Evolutionary conservation across 2,329 filamentous ascomycete species (phyloP).

Genomic region (Arthrobotrys pseudoclavata): DNA sequence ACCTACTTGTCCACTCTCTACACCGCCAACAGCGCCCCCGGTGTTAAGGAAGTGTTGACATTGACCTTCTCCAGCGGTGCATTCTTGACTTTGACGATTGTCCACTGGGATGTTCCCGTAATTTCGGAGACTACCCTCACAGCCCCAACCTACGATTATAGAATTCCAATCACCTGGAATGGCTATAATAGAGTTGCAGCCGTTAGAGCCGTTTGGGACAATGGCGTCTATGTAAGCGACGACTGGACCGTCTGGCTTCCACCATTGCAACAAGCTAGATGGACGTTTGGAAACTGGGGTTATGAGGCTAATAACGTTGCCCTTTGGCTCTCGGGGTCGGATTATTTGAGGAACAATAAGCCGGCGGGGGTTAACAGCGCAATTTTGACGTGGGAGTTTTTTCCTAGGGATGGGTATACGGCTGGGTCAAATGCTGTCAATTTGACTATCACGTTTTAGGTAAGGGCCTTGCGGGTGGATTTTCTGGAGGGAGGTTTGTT

Average conservation of each 20-base stretch:
- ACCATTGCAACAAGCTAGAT: conserved; percentile 69
- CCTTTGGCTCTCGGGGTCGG: conserved; percentile 18
- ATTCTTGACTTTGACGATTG: conserved; percentile 68
- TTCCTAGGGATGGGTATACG: conserved; percentile 32
- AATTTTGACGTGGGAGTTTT: conserved; percentile 47
- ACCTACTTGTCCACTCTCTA: conserved; percentile 69
- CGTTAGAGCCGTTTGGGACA: conserved; percentile 69
- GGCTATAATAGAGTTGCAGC: conserved; percentile 70
- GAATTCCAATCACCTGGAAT: conserved; percentile 68
- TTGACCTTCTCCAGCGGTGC: conserved; percentile 71
- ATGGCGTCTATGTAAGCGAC: conserved; percentile 71
- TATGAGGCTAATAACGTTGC: conserved; percentile 53
- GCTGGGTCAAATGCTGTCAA: conserved; percentile 43
- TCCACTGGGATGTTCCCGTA: conserved; percentile 71
- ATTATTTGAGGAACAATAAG: conserved; percentile 53
- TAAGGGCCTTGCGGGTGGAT: background rate
- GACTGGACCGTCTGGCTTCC: conserved; percentile 72
- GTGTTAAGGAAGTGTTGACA: conserved; percentile 70
- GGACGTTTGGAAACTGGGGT: conserved; percentile 63
- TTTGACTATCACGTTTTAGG: conserved; percentile 35
- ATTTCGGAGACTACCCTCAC: conserved; percentile 63
- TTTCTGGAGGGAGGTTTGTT: background rate
- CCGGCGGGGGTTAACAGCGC: conserved; percentile 42
- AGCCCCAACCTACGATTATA: conserved; percentile 67
- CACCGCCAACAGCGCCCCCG: conserved; percentile 66